Conservation (phyloP, 2,329 filamentous ascomycete genomes). For the Fusarium odoratissimum region DNA sequence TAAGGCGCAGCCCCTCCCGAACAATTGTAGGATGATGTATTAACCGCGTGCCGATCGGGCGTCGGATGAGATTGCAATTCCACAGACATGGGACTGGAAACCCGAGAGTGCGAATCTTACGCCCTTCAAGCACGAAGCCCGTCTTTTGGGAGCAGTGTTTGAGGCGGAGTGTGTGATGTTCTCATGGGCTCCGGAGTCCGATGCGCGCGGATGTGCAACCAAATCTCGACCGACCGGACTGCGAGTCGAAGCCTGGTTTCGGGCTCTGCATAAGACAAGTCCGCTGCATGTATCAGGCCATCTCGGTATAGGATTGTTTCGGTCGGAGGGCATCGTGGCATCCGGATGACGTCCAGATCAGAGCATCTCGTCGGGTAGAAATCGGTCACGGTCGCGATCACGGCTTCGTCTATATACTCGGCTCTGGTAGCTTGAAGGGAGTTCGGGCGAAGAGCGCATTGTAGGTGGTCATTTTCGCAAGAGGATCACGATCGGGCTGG, state of each 20-base stretch:
- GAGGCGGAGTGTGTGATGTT: neutral
- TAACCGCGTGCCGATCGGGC: neutral
- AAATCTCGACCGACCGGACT: no score
- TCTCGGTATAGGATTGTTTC: neutral
- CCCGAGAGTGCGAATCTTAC: neutral
- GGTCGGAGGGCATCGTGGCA: neutral
- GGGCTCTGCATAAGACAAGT: neutral
- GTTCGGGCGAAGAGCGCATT: neutral
- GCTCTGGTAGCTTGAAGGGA: neutral
- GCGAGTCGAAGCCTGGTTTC: neutral
- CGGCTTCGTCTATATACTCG: neutral
- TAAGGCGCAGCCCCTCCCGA: neutral
- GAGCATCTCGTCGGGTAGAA: neutral
- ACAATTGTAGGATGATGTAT: rapidly evolving
- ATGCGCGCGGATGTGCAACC: neutral
- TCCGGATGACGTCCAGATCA: neutral
- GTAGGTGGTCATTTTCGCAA: neutral
- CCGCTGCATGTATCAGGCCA: neutral
- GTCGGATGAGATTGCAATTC: no score
- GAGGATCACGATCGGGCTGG: neutral
- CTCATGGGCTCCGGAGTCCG: neutral
- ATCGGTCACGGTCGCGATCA: neutral
- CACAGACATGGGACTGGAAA: rapidly evolving
- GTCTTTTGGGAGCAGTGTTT: neutral
- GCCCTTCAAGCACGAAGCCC: neutral